Conservation (phyloP, 768 basidiomycete species). For the Termitomyces sp. region DNA sequence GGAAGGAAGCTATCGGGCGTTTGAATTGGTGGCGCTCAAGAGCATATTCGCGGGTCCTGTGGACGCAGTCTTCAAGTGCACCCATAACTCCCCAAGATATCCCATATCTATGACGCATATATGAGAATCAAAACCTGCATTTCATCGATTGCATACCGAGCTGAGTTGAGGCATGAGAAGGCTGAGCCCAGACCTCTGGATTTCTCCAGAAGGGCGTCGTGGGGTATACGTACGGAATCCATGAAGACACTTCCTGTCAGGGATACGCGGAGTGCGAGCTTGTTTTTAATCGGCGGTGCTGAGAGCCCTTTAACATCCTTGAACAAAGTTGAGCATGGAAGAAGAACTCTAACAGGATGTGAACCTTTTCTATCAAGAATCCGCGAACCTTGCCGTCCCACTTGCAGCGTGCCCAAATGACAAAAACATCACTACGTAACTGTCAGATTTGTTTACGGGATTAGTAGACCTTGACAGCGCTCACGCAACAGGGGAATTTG, state of each 20-base stretch:
- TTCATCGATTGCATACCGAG: constrained; percentile 38
- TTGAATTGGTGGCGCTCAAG: constrained; percentile 89
- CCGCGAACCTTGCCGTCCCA: constrained; percentile 92
- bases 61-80: constrained; percentile 86
- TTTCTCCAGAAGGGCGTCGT: constrained; percentile 72
- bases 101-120: constrained; percentile 46
- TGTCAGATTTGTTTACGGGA: background rate
- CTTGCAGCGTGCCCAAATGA: constrained; percentile 92
- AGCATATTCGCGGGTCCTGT: constrained; percentile 73
- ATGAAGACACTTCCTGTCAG: constrained; percentile 86
- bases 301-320: constrained; percentile 79
- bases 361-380: constrained; percentile 85
- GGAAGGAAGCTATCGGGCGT: constrained; percentile 88
- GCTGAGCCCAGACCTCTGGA: constrained; percentile 76
- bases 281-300: constrained; percentile 88
- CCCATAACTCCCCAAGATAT: constrained; percentile 98
- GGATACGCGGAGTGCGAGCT: constrained; percentile 83
- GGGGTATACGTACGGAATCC: constrained; percentile 78
- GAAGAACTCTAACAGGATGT: constrained; percentile 5
- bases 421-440: constrained; percentile 66
- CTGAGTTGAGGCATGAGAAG: constrained; percentile 91
- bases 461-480: constrained; percentile 18
- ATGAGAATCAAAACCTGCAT: background rate
- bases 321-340: background rate
- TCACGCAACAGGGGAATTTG: constrained; percentile 87